These are phyloP conservation scores for Dactylellina drechsleri DNA, from an alignment of 2,329 filamentous ascomycete genomes.

Conservation along the genomic window DNA sequence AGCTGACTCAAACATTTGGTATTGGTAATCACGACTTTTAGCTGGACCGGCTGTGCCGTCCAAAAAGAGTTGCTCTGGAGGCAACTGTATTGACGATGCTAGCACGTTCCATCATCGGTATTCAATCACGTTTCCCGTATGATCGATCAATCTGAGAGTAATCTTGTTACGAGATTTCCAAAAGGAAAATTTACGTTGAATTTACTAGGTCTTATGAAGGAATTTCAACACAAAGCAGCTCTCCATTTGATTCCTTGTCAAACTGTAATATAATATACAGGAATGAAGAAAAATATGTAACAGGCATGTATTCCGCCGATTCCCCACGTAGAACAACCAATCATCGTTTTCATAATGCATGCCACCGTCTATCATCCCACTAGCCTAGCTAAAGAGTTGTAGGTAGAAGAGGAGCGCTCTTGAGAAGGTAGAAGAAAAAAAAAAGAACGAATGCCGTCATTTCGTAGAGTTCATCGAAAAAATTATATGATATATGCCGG, in stretches of 20 bases:
- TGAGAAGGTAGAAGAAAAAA: neutral
- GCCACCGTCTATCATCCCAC: conserved; percentile 29
- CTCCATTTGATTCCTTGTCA: conserved; percentile 36
- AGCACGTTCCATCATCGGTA: neutral
- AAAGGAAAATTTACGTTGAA: neutral
- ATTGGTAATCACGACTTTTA: too few relatives aligned
- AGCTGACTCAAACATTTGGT: too few relatives aligned
- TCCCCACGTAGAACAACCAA: conserved; percentile 21
- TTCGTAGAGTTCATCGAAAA: conserved; percentile 25
- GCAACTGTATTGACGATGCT: neutral
- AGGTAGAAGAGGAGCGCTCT: neutral
- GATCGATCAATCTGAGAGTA: neutral
- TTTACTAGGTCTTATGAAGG: conserved; percentile 16
- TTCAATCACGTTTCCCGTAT: neutral
- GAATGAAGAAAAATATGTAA: conserved; percentile 54
- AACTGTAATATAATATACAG: conserved; percentile 52
- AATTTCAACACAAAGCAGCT: conserved; percentile 36
- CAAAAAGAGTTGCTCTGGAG: neutral
- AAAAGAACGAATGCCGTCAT: neutral
- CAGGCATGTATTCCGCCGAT: conserved; percentile 22
- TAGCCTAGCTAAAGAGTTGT: conserved; percentile 36
- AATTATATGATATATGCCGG: conserved; percentile 22
- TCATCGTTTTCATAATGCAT: conserved; percentile 19
- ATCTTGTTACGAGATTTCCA: neutral
- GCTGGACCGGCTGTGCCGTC: too few relatives aligned